Evolutionary conservation across 441 rosid genomes (phyloP), one percentile per base, ranked within the genome.

Genomic region (Caryocar brasiliense): DNA sequence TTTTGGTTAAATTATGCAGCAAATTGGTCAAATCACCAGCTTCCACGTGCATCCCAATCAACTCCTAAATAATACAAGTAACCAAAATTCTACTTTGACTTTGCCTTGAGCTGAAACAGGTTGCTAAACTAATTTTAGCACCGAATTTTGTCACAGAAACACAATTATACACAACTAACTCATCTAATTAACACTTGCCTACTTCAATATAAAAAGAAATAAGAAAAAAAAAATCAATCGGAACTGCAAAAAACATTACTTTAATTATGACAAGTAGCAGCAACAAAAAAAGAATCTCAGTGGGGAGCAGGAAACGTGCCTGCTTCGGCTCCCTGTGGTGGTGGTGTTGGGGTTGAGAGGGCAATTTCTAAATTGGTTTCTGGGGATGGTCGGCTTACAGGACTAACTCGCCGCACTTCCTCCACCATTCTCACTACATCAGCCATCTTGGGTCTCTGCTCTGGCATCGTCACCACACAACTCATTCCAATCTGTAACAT

Each of bases 401-500:
- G 13, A 29, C 67, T 51, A 11, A 7, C 53, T 12, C 71, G 81
- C 55, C 70, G 73, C 56, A 92, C 65, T 13, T 71, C 95, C 66
- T 81, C 95, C 63, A 87, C 77, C 85, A 74, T 81, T 60, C 47
- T 81, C 40, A 73, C 78, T 5, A 82, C 79, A 12, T 83, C 84
- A 12, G 33, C 19, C 83, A 85, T 85, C 52, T 75, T 74, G 2
- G 89, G 92, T 62, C 94, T 82, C 71, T 70, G 75, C 33, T 87
- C 95, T 0, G 89, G 90, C 59, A 77, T 64, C 58, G 80, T 82
- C 17, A 44, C 71, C 0, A 77, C 86, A 78, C 96, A 85, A 26
- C 63, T 78, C 89, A 92, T 71, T 43, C 87, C 96, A 24, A 85
- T 73, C 54, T 88, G 96, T 54, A 92, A 59, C 96, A 85, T 83